A percentile compares a stretch with the other conserved stretches of the same genome.
These are phyloP conservation scores for Amoebophrya sp. DNA, from an alignment of 169 alveolate species.

Conservation along the genomic window DNA sequence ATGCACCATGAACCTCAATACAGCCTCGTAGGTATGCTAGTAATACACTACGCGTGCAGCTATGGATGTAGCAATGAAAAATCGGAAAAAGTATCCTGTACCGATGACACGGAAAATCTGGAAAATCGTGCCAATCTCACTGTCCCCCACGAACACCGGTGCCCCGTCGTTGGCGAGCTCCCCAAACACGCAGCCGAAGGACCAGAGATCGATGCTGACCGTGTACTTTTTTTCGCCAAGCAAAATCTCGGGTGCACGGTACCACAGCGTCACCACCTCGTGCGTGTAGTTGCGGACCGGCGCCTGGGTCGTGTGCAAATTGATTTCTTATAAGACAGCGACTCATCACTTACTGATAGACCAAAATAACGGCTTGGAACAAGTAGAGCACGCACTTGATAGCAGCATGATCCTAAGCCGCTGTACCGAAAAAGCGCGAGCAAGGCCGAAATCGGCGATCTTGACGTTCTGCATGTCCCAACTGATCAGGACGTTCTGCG, in stretches of 20 bases:
- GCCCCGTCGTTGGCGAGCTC: slow-evolving; percentile 23
- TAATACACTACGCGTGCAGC: no score
- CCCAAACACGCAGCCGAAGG: not conserved
- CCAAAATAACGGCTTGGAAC: no score
- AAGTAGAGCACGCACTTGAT: no score
- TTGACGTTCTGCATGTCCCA: slow-evolving; percentile 34
- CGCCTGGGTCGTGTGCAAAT: not conserved
- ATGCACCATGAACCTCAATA: no score
- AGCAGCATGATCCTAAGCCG: no score
- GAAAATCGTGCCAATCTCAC: not conserved
- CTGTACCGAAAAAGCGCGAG: slow-evolving; percentile 43
- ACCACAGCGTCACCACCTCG: slow-evolving; percentile 40
- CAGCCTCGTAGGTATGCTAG: no score
- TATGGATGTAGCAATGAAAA: no score
- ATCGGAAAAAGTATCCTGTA: not conserved
- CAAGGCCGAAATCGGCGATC: slow-evolving; percentile 57
- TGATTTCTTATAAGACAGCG: no score
- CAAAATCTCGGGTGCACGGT: slow-evolving; percentile 93
- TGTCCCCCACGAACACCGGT: not conserved
- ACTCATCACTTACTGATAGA: no score
- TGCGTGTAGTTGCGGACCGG: slow-evolving; percentile 15
- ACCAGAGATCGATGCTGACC: slow-evolving; percentile 91
- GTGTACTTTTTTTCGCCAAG: slow-evolving; percentile 86
- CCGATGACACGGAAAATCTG: not conserved
- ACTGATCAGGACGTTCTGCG: not conserved